A percentile compares a stretch with the other conserved stretches of the same genome.
These are phyloP conservation scores for Xylaria hypoxylon DNA, from an alignment of 2,329 filamentous ascomycete species.

Conservation along the genomic window DNA sequence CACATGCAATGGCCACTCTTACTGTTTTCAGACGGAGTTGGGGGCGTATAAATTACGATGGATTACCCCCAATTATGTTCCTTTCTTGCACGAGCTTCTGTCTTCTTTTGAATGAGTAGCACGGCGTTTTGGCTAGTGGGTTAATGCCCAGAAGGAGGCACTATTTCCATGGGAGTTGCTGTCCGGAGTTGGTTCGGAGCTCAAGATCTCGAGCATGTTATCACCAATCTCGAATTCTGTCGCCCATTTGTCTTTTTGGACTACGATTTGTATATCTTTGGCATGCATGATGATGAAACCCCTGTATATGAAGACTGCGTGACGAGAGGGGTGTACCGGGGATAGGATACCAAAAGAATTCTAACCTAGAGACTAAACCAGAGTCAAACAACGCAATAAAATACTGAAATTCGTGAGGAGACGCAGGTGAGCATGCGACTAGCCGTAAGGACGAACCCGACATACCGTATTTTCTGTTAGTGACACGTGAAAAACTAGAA, in stretches of 20 bases:
- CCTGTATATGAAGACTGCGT: constrained; percentile 20
- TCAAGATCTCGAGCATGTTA: background rate
- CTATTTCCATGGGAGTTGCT: background rate
- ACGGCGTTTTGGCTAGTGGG: constrained; percentile 32
- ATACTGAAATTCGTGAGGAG: background rate
- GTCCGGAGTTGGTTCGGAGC: constrained; percentile 15
- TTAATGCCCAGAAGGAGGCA: constrained; percentile 16
- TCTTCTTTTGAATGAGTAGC: constrained; percentile 24
- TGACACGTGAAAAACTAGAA: background rate
- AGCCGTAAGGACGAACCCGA: background rate
- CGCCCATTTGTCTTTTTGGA: background rate
- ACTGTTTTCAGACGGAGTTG: constrained; percentile 49
- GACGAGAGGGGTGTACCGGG: constrained; percentile 1
- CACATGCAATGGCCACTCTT: constrained; percentile 51
- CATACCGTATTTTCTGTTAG: background rate
- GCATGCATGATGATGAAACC: constrained; percentile 14
- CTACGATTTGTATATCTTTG: constrained; percentile 5
- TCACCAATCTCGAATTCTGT: background rate
- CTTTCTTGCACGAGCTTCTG: constrained; percentile 7
- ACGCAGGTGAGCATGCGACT: background rate
- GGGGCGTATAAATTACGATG: constrained; percentile 42
- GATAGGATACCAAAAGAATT: constrained; percentile 20
- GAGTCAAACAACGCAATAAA: constrained; percentile 11
- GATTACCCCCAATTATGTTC: background rate
- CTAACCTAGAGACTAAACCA: constrained; percentile 4